Conservation (phyloP, 2,329 filamentous ascomycete species). For the Endoconidiophora polonica region DNA sequence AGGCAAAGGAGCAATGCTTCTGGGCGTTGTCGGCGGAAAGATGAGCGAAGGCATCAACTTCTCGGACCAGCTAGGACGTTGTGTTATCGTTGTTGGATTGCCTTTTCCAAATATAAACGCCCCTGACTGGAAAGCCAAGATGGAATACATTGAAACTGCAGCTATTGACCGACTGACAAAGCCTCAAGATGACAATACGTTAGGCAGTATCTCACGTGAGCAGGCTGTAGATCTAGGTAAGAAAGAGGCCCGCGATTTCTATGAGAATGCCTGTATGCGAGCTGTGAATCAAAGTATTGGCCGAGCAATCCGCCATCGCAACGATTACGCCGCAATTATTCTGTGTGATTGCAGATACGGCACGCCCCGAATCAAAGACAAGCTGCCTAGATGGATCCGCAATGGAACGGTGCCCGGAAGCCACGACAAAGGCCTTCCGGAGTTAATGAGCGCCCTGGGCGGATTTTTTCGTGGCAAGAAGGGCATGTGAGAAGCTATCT, state of each 20-base stretch:
- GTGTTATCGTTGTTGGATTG: slow-evolving; percentile 78
- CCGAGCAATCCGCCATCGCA: slow-evolving; percentile 70
- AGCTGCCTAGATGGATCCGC: slow-evolving; percentile 81
- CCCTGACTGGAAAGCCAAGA: slow-evolving; percentile 83
- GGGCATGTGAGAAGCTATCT: neutral
- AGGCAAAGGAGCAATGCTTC: slow-evolving; percentile 51
- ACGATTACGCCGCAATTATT: slow-evolving; percentile 81
- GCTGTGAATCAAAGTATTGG: slow-evolving; percentile 96
- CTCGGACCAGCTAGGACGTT: slow-evolving; percentile 73
- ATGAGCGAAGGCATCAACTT: slow-evolving; percentile 98
- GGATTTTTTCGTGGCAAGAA: slow-evolving; percentile 41
- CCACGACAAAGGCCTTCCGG: slow-evolving; percentile 34
- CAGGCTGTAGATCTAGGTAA: slow-evolving; percentile 25
- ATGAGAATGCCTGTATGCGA: slow-evolving; percentile 91
- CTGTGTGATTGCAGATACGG: slow-evolving; percentile 69
- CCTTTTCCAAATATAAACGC: slow-evolving; percentile 84
- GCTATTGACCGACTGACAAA: slow-evolving; percentile 12
- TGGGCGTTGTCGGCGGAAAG: slow-evolving; percentile 86
- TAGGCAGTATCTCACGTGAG: slow-evolving; percentile 10
- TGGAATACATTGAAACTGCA: slow-evolving; percentile 60
- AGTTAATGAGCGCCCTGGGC: slow-evolving; percentile 40
- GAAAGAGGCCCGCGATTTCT: slow-evolving; percentile 57
- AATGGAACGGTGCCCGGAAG: slow-evolving; percentile 41
- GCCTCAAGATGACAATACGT: neutral
- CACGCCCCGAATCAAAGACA: slow-evolving; percentile 53